Percentiles rank a stretch among this genome's conserved stretches.
These are phyloP conservation scores for Tephrocybe sp. DNA, from an alignment of 768 basidiomycete species.

Conservation along the genomic window DNA sequence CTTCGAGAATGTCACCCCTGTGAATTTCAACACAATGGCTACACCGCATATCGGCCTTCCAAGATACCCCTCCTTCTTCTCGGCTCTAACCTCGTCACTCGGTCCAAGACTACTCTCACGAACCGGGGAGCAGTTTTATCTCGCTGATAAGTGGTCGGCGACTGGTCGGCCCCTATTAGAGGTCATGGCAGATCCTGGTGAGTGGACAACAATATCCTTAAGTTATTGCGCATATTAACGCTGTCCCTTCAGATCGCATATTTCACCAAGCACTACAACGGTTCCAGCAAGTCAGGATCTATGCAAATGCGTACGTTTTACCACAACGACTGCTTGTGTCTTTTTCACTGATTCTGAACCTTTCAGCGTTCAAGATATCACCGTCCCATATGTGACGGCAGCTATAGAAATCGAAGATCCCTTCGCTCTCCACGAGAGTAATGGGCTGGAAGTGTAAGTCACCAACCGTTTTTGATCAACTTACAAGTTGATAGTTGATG, in stretches of 20 bases:
- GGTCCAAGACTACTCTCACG: conserved; percentile 72
- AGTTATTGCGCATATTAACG: background rate
- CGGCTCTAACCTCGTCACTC: conserved; percentile 47
- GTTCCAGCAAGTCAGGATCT: conserved; percentile 72
- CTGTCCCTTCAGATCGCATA: conserved; percentile 47
- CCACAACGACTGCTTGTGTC: background rate
- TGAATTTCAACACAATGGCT: conserved; percentile 82
- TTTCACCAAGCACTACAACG: conserved; percentile 71
- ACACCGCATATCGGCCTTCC: conserved; percentile 82
- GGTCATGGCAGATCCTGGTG: conserved; percentile 79
- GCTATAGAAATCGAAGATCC: conserved; percentile 68
- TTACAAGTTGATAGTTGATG: no score
- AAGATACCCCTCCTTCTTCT: conserved; percentile 57
- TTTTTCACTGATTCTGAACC: background rate
- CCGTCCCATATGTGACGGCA: conserved; percentile 82
- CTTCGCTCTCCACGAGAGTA: conserved; percentile 52
- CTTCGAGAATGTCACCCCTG: conserved; percentile 66
- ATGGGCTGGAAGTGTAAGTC: conserved; percentile 62
- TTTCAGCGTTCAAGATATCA: conserved; percentile 63
- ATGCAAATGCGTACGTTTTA: conserved; percentile 70
- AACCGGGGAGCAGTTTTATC: conserved; percentile 80
- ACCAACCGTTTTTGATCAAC: conserved; percentile 1
- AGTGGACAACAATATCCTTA: conserved; percentile 10
- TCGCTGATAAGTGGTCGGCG: conserved; percentile 67
- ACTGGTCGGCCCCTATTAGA: conserved; percentile 66